These are phyloP conservation scores for Fusarium heterosporum DNA, from an alignment of 2,329 filamentous ascomycete species.

Conservation along the genomic window DNA sequence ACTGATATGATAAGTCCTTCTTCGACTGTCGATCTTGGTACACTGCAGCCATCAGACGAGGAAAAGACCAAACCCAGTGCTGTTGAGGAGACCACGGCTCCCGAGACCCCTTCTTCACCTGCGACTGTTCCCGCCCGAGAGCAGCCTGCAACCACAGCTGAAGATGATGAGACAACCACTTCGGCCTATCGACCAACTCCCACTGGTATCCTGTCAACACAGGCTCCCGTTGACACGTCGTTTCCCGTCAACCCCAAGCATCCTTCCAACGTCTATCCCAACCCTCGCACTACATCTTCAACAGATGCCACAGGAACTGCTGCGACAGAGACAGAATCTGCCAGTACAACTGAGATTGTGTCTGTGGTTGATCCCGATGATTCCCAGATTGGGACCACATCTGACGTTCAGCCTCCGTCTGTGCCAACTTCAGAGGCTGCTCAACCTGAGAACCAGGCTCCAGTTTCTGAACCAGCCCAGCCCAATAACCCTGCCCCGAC, in stretches of 20 bases:
- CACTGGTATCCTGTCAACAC: slow-evolving; percentile 19
- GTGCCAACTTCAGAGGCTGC: slow-evolving; percentile 23
- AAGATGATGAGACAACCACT: slow-evolving; percentile 11
- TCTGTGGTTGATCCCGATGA: slow-evolving; percentile 34
- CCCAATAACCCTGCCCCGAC: slow-evolving; percentile 16
- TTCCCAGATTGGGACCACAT: slow-evolving; percentile 16
- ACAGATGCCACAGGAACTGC: slow-evolving; percentile 11
- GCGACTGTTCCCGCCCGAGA: slow-evolving; percentile 5
- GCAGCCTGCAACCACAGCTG: slow-evolving; percentile 4
- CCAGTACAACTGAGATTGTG: slow-evolving; percentile 31
- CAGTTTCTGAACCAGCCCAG: slow-evolving; percentile 25
- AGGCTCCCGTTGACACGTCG: slow-evolving; percentile 15
- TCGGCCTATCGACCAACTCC: slow-evolving; percentile 17
- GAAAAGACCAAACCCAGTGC: slow-evolving; percentile 13
- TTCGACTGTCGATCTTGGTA: slow-evolving; percentile 44
- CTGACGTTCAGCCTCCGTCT: slow-evolving; percentile 18
- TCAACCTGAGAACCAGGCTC: slow-evolving; percentile 13
- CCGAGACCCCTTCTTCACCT: slow-evolving; percentile 16
- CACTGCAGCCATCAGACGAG: slow-evolving; percentile 33
- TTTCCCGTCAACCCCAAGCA: slow-evolving; percentile 19
- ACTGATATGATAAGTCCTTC: slow-evolving; percentile 11
- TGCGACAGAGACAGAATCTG: slow-evolving; percentile 5
- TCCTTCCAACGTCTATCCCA: slow-evolving; percentile 13
- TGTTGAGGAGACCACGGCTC: slow-evolving; percentile 24
- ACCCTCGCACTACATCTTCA: slow-evolving; percentile 1